Evolutionary conservation across 495 filamentous ascomycete species (phyloP), one percentile per base, ranked within the genome.

Genomic region (Hypoxylon fuscum): DNA sequence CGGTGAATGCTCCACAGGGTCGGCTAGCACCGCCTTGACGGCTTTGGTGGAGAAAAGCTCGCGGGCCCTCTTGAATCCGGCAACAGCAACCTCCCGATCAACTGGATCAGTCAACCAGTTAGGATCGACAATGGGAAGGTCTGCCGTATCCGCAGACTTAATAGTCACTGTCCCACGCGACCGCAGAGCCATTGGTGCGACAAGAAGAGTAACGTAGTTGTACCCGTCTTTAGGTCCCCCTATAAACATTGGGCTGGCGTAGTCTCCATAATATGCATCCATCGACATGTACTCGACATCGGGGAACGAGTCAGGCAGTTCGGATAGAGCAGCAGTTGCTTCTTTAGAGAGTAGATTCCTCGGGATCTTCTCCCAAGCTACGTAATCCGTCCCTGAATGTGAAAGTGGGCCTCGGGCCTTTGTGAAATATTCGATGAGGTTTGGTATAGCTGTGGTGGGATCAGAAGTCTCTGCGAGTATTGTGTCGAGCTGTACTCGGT

Each of bases 81-180:
- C 81, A 25, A 88, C 64, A 0, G 79, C 78, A 11, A 87, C 64
- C 38, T 83, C 83, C 10, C 70, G 61, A 57, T 89, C 87, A 0
- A 74, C 68, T 1, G 77, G 76, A 14, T 85, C 74, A 27, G 68
- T 76, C 1, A 88, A 74, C 78, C 78, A 87, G 59, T 81, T 79
- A 0, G 79, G 80, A 40, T 83, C 76, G 58, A 89, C 78, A 25
- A 84, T 47, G 0, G 85, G 86, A 0, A 71, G 62, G 46, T 80
- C 75, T 0, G 61, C 44, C 0, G 76, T 81, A 55, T 81, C 71
- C 4, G 75, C 56, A 0, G 72, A 80, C 17, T 52, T 52, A 40
- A 86, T 79, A 0, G 78, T 83, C 12, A 88, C 75, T 46, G 72
- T 85, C 31, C 86, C 86, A 2, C 83, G 77, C 0, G 81, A 83